Conservation (phyloP, 805 yeast genomes). For the Lipomyces chichibuensis region DNA sequence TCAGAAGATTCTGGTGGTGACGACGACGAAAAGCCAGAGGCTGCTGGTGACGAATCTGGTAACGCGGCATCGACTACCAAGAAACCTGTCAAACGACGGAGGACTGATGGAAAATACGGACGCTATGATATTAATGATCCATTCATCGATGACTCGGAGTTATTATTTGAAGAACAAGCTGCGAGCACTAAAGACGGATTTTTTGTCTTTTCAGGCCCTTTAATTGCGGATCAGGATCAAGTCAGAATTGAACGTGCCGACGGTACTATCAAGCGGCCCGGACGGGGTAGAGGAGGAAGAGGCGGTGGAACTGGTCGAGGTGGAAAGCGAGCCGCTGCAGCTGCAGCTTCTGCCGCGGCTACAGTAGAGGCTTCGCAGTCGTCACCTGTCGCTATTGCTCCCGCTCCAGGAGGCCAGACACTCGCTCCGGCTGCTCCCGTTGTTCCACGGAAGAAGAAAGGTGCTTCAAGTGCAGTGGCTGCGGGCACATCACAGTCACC, state of each 20-base stretch:
- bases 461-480: background rate
- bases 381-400: slow-evolving; percentile 18
- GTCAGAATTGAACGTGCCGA: slow-evolving; percentile 53
- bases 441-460: background rate
- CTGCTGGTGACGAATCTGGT: slow-evolving; percentile 38
- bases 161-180: slow-evolving; percentile 89
- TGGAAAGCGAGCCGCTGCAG: slow-evolving; percentile 7
- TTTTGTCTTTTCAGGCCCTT: slow-evolving; percentile 91
- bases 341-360: slow-evolving; percentile 7
- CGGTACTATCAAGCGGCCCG: slow-evolving; percentile 47
- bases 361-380: slow-evolving; percentile 8
- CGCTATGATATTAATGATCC: slow-evolving; percentile 87
- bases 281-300: slow-evolving; percentile 30
- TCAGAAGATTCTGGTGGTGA: slow-evolving; percentile 47
- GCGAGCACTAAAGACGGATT: slow-evolving; percentile 94
- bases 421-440: slow-evolving; percentile 10
- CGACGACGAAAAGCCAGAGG: slow-evolving; percentile 33
- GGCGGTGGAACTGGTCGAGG: slow-evolving; percentile 15
- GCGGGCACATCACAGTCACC: background rate
- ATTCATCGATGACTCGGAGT: slow-evolving; percentile 92
- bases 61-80: slow-evolving; percentile 45
- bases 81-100: slow-evolving; percentile 57
- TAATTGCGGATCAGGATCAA: slow-evolving; percentile 63
- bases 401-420: slow-evolving; percentile 14
- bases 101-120: slow-evolving; percentile 71